Base-by-base conservation (phyloP, 768 basidiomycete genomes). In the Boletus huronensis region DNA sequence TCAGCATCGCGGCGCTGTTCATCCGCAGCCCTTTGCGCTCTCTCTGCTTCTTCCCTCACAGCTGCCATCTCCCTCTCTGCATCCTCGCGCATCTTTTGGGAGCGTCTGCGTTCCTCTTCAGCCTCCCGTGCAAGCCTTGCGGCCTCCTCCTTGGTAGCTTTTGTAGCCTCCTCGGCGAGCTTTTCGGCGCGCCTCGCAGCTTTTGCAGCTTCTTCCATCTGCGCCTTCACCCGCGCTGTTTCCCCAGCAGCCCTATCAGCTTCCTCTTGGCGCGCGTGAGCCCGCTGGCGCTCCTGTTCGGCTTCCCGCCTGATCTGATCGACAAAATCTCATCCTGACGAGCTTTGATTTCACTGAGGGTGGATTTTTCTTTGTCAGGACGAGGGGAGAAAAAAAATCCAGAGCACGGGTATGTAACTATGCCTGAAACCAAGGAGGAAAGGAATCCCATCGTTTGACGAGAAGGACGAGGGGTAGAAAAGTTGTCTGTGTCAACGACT, bases 1-100 rank as follows among this genome's bases (percentile, higher is more conserved):
- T 56, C 58, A 1, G 68, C 65, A 6, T 57, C 46, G 13, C 44
- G 53, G 14, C 57, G 58, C n/a, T 67, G 60, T n/a, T 59, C 63
- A 9, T 65, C 59, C 0, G 60, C 65, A 28, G 26, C 58, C 26
- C 4, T 25, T 25, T 25, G 23, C 23, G 23, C 23, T 25, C 23
- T 25, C 23, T 25, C 4, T 4, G 23, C 23, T 25, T 25, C 23
- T 25, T 25, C 23, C 23, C 23, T 25, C 23, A 4, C 23, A 2
- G 2, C 23, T 25, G 11, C 44, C 14, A 57, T 57, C 17, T 49
- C 58, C 29, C 21, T 58, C 54, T 60, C 48, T 8, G 59, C 63
- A 1, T 65, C 66, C 19, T 59, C 59, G 13, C 34, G 52, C 1
- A 63, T 52, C 44, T 45, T 57, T 32, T 50, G 34, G 0, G 59